These are phyloP conservation scores for Brassica rapa DNA, from an alignment of 345 rosid species.

Conservation along the genomic window DNA sequence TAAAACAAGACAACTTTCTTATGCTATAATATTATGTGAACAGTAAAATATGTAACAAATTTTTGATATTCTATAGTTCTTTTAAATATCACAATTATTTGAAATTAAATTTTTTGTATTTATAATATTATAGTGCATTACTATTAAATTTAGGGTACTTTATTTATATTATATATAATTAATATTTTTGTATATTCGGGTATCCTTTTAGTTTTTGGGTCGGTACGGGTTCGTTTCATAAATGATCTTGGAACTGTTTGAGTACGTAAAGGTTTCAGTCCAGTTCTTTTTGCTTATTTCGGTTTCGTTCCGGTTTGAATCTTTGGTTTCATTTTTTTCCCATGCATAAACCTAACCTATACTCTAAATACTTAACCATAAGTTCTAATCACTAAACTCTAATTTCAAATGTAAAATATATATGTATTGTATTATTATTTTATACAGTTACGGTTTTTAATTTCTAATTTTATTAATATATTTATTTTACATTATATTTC, in stretches of 20 bases:
- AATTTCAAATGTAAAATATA: background rate
- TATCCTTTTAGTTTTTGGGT: background rate
- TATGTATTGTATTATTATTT: no score
- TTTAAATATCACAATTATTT: no score
- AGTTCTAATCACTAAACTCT: background rate
- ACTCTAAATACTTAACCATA: background rate
- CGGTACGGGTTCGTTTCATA: background rate
- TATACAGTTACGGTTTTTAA: no score
- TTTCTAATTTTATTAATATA: no score
- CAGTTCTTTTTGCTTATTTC: background rate
- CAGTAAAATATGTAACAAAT: no score
- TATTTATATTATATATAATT: background rate
- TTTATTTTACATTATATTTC: no score
- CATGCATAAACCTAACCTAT: background rate
- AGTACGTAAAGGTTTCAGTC: background rate
- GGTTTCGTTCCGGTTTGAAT: background rate
- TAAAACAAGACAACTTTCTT: no score
- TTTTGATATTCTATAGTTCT: no score
- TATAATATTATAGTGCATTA: no score
- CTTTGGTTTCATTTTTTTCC: background rate
- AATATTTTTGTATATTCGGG: background rate
- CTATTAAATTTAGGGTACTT: background rate
- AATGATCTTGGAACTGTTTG: background rate
- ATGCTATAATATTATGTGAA: no score
- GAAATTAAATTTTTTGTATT: no score